A percentile compares a stretch with the other conserved stretches of the same genome.
Conservation (phyloP, 1,284 basidiomycete genomes). For the Puccinia polysora region DNA sequence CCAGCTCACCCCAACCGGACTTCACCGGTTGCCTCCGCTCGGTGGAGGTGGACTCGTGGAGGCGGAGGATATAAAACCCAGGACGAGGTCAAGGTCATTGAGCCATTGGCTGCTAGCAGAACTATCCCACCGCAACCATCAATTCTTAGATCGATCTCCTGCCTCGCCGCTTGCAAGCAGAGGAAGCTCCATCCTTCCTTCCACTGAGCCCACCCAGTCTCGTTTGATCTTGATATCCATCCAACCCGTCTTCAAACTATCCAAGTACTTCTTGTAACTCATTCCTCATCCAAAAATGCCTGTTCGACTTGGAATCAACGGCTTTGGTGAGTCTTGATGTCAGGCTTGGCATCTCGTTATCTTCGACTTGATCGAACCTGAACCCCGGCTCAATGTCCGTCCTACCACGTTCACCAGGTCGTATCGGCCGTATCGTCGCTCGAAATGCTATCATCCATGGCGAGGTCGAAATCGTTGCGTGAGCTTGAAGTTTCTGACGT, state of each 20-base stretch:
- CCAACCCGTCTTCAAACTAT: no score
- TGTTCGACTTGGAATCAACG: slow-evolving; percentile 90
- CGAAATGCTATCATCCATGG: slow-evolving; percentile 80
- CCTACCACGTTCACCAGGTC: slow-evolving; percentile 61
- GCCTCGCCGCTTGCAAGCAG: not conserved
- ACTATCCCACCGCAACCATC: not conserved
- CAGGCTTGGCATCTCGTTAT: slow-evolving; percentile 16
- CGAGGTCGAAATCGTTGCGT: slow-evolving; percentile 73
- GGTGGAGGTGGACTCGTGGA: no score
- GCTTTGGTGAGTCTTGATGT: slow-evolving; percentile 66
- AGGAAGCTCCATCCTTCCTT: not conserved
- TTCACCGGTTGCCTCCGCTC: slow-evolving; percentile 5
- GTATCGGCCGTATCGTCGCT: slow-evolving; percentile 95
- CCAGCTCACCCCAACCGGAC: slow-evolving; percentile 6
- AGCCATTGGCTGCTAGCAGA: no score
- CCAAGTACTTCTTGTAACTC: no score
- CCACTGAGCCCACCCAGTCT: not conserved
- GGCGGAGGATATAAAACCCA: no score
- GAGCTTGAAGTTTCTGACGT: slow-evolving; percentile 63
- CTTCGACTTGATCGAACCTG: slow-evolving; percentile 19
- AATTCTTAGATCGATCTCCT: not conserved
- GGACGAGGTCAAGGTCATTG: no score
- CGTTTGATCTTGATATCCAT: no score
- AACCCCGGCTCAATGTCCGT: not conserved
- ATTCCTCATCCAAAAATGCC: no score